These are phyloP conservation scores for Coleophoma cylindrospora DNA, from an alignment of 2,329 filamentous ascomycete species.

Conservation along the genomic window DNA sequence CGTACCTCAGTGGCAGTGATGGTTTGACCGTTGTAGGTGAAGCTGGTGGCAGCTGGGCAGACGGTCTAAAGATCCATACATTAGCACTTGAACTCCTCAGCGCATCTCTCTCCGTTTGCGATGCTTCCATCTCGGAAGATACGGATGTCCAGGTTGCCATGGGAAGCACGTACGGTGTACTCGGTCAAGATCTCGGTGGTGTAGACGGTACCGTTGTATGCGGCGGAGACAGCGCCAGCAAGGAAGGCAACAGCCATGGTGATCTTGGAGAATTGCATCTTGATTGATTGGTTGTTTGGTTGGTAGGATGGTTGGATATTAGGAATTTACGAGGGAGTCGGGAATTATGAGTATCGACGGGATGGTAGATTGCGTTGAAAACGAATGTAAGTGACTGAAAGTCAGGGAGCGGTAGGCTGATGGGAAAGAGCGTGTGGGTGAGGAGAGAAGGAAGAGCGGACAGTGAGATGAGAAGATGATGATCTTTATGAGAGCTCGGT, in stretches of 20 bases:
- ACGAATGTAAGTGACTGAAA: conserved; percentile 27
- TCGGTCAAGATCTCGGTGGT: conserved; percentile 38
- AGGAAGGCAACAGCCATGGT: conserved; percentile 7
- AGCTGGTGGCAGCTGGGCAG: conserved; percentile 44
- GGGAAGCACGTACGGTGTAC: conserved; percentile 24
- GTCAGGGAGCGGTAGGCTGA: conserved; percentile 11
- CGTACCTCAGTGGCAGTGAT: conserved; percentile 45
- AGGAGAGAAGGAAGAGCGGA: conserved; percentile 6
- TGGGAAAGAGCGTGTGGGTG: conserved; percentile 15
- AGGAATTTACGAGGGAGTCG: neutral
- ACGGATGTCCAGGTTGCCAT: neutral
- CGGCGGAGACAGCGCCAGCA: conserved; percentile 3
- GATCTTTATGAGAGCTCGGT: no score
- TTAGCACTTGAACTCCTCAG: neutral
- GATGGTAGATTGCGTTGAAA: conserved; percentile 13
- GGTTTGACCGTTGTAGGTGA: conserved; percentile 40
- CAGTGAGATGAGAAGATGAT: neutral
- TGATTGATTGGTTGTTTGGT: conserved; percentile 8
- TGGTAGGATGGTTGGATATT: conserved; percentile 19
- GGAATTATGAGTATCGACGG: conserved; percentile 11
- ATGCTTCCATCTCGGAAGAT: neutral
- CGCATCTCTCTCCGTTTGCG: neutral
- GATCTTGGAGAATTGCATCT: conserved; percentile 21
- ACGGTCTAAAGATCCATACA: conserved; percentile 28
- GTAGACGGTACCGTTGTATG: conserved; percentile 8